phyloP scores from a whole-genome alignment of 116 monocot species.

The Papilionanthe hybrid region DNA sequence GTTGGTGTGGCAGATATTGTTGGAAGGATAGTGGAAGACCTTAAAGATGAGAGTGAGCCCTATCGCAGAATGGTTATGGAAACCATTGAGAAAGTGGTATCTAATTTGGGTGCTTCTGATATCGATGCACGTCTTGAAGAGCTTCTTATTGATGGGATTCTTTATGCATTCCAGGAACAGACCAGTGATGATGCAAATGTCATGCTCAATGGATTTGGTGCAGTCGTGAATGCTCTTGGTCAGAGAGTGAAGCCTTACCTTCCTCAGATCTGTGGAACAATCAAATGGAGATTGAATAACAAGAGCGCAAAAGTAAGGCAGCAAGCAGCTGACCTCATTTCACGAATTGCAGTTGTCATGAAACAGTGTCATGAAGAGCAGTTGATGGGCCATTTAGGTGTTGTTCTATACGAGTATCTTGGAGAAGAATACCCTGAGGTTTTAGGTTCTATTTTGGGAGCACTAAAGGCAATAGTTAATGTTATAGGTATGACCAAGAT shows the following conservation, averaged over 20 bases:
- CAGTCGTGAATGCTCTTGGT: slow-evolving; percentile 85
- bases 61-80: slow-evolving; percentile 96
- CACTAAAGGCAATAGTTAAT: slow-evolving; percentile 85
- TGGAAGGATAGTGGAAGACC: slow-evolving; percentile 80
- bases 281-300: slow-evolving; percentile 97
- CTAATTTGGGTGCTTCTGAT: slow-evolving; percentile 86
- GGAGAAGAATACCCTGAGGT: slow-evolving; percentile 95
- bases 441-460: slow-evolving; percentile 78
- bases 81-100: slow-evolving; percentile 87
- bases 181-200: slow-evolving; percentile 95
- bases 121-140: slow-evolving; percentile 85
- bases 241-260: slow-evolving; percentile 83
- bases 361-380: slow-evolving; percentile 96
- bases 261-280: slow-evolving; percentile 97
- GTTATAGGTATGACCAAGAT: slow-evolving; percentile 97
- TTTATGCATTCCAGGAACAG: slow-evolving; percentile 92
- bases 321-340: slow-evolving; percentile 95
- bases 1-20: slow-evolving; percentile 91
- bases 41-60: slow-evolving; percentile 91
- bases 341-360: slow-evolving; percentile 95
- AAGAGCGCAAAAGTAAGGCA: slow-evolving; percentile 98
- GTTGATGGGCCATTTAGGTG: slow-evolving; percentile 96
- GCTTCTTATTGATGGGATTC: slow-evolving; percentile 88
- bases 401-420: slow-evolving; percentile 90
- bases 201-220: slow-evolving; percentile 93